Evolutionary conservation across 169 alveolate genomes (phyloP), one percentile per base, ranked within the genome.

Genomic region (Cryptosporidium bovis): DNA sequence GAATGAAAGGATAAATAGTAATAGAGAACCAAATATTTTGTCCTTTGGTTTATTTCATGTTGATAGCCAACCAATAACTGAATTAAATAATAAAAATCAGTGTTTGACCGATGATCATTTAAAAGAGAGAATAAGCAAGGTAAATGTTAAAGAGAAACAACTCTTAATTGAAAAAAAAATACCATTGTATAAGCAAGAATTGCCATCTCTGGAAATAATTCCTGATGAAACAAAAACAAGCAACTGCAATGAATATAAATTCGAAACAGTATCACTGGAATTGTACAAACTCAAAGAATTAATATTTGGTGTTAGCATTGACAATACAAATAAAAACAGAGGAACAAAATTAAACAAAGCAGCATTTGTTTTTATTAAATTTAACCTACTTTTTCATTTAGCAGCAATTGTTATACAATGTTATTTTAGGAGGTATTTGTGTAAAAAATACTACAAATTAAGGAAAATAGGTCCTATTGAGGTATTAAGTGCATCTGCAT

Each of bases 321-420:
- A 40, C 48, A 8, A 40, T 40, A 40, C 48, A 40, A 66, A 36
- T 46, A 66, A 6, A 31, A 31, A 66, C 31, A 48, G 29, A 53
- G 33, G 24, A 31, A 29, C 83, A 15, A 69, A 31, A 69, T 53
- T 69, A 24, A 55, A 56, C 67, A 69, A 69, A 16, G 55, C 83
- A 12, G 56, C 87, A 24, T 77, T 77, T 62, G 31, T 34, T 46
- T 60, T 77, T 13, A 62, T 77, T 7, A 77, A 71, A 44, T 77
- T 77, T 46, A 56, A 77, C 18, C 36, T 77, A 16, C 71, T 77
- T 4, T 60, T 77, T 13, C 87, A 77, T 33, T 77, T 77, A 44
- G 87, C 87, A 36, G 87, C 87, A 24, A 77, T 77, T 20, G 87
- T 77, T 56, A 77, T 77, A 10, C 87, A 77, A 29, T 77, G 87